phyloP scores from a whole-genome alignment of 208 protist genomes.

The Wallacemonas sp. region DNA sequence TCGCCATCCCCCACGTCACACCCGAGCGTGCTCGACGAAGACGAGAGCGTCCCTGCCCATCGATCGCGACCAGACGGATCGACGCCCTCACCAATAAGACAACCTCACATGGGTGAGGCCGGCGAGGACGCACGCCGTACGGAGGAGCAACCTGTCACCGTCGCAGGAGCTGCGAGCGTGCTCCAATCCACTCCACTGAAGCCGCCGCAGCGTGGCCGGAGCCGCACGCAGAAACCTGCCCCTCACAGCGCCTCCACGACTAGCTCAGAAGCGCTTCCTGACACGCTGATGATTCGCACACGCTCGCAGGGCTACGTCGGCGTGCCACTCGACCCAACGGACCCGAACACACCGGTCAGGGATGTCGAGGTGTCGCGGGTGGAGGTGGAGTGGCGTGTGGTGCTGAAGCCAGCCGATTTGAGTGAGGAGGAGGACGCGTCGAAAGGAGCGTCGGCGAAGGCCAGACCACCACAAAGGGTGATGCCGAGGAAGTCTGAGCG shows the following conservation, averaged over 20 bases:
- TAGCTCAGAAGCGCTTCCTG: conserved; percentile 10
- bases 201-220: not conserved
- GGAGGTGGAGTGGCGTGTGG: conserved; percentile 59
- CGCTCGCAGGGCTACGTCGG: conserved; percentile 23
- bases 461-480: no score
- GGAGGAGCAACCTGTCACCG: no score
- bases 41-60: not conserved
- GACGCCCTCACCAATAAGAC: not conserved
- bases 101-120: not conserved
- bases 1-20: not conserved
- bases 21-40: conserved; percentile 1
- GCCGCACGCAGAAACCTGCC: not conserved
- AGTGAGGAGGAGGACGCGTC: not conserved
- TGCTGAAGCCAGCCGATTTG: not conserved
- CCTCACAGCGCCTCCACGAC: conserved; percentile 13
- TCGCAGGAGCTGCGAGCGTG: no score
- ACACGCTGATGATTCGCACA: conserved; percentile 30
- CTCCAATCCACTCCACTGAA: not conserved
- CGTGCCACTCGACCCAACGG: not conserved
- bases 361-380: conserved; percentile 69
- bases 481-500: no score
- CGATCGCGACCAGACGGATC: not conserved
- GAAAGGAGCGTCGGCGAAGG: no score
- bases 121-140: not conserved
- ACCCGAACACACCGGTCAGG: conserved; percentile 18